Evolutionary conservation across 768 basidiomycete genomes (phyloP), one percentile per base, ranked within the genome.

Genomic region (Mycena capillaripes): DNA sequence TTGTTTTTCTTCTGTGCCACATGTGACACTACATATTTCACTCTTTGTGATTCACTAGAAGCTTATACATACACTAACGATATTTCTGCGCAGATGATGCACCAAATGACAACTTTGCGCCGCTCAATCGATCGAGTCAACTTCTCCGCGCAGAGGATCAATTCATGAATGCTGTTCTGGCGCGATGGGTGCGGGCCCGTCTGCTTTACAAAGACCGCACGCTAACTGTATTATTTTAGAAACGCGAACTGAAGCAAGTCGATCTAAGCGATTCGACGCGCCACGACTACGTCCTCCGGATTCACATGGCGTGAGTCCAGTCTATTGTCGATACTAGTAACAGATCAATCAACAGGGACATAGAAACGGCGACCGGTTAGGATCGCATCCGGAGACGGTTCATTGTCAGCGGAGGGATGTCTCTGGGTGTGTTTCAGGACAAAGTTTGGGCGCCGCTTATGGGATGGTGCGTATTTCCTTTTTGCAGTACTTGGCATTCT

Each of bases 361-460:
- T 76, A 27, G 38, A 59, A 40, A 73, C 71, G 42, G 66, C 66
- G 25, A 65, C 58, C 46, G 69, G 75, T 14, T 72, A 69, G 69
- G 71, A 72, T 46, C 71, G 75, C 58, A 73, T 76, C 63, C 73
- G 75, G 78, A 69, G 78, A 44, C 67, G 79, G 25, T 75, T 79
- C 66, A 55, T 78, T 40, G 75, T 78, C 29, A 78, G 76, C 44
- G 79, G 75, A 42, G 79, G 79, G 25, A 76, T 79, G 67, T 78
- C 78, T 32, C 46, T 80, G 34, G 75, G 75, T 27, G 76, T 76
- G 19, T 75, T 80, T 42, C 79, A 79, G 60, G 79, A 78, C 64
- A 80, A 79, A 40, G 70, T 80, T 61, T 55, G 79, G 38, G 72
- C 77, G 12, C 79, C 79, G 29, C 57, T 80, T 27, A 75, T 80